Evolutionary conservation across 2,329 filamentous ascomycete genomes (phyloP), one percentile per base, ranked within the genome.

Genomic region (Pseudogymnoascus sp.): DNA sequence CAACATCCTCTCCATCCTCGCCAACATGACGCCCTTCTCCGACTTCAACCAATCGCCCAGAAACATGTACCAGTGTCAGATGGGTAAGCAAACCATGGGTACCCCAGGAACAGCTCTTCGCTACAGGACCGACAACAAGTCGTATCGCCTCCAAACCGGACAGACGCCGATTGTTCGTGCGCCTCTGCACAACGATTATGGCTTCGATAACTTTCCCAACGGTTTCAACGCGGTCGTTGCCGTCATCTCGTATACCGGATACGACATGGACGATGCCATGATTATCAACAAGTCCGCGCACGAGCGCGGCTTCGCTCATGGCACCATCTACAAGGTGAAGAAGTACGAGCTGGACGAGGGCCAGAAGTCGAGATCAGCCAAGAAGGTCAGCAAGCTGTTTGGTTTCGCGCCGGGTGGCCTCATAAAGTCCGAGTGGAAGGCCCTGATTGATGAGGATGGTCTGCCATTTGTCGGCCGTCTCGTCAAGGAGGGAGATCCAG

Each of bases 201-300:
- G 93, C 19, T 87, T 98, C 65, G 95, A 99, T 78, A 98, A 98
- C 77, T 99, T 97, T 76, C 95, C 95, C 62, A 97, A 98, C 74
- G 95, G 95, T 28, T 93, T 87, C 72, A 99, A 99, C 72, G 91
- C 92, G 7, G 87, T 98, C 40, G 95, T 99, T 64, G 95, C 95
- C 64, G 96, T 99, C 75, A 96, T 99, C 67, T 97, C 93, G 0
- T 99, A 99, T 76, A 98, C 93, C 1, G 95, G 93, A 61, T 99
- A 98, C 78, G 95, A 99, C 82, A 99, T 99, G 95, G 95, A 99
- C 82, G 95, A 99, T 78, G 95, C 95, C 74, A 98, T 98, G 93
- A 98, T 99, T 73, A 82, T 99, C 74, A 98, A 98, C 81, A 98
- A 98, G 76, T 96, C 92, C 19, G 88, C 93, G 2, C 91, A 97